Conservation (phyloP, 192 early-diverging fungal genomes). For the Phycomyces nitens region DNA sequence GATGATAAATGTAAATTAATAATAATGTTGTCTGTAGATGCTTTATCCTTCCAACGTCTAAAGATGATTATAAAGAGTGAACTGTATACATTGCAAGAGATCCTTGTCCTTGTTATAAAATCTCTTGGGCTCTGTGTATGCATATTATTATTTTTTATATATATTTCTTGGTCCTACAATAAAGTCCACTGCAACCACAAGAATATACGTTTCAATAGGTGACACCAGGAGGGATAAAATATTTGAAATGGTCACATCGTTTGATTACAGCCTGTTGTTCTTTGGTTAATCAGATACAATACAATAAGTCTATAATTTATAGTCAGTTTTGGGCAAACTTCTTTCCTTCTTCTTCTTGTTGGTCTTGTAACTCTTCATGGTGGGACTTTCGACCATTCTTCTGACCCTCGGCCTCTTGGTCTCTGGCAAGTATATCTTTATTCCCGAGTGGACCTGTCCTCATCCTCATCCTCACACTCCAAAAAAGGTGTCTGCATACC, state of each 20-base stretch:
- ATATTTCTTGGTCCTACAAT: too few relatives aligned
- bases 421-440: slow-evolving; percentile 7
- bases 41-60: slow-evolving; percentile 84
- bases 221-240: too few relatives aligned
- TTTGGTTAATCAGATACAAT: too few relatives aligned
- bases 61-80: slow-evolving; percentile 6
- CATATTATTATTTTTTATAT: neutral
- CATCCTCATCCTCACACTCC: neutral
- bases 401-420: slow-evolving; percentile 12
- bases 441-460: neutral
- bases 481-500: slow-evolving; percentile 28
- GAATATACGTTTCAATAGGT: too few relatives aligned
- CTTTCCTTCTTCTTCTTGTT: neutral
- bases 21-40: slow-evolving; percentile 60
- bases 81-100: neutral
- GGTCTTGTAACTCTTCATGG: neutral
- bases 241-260: too few relatives aligned
- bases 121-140: neutral
- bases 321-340: neutral
- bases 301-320: too few relatives aligned
- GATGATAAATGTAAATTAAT: neutral
- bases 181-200: too few relatives aligned
- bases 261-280: too few relatives aligned
- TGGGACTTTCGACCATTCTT: slow-evolving; percentile 5
- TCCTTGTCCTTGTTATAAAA: too few relatives aligned